Evolutionary conservation across 495 filamentous ascomycete genomes (phyloP).

Genomic region (Geoglossum glabrum): DNA sequence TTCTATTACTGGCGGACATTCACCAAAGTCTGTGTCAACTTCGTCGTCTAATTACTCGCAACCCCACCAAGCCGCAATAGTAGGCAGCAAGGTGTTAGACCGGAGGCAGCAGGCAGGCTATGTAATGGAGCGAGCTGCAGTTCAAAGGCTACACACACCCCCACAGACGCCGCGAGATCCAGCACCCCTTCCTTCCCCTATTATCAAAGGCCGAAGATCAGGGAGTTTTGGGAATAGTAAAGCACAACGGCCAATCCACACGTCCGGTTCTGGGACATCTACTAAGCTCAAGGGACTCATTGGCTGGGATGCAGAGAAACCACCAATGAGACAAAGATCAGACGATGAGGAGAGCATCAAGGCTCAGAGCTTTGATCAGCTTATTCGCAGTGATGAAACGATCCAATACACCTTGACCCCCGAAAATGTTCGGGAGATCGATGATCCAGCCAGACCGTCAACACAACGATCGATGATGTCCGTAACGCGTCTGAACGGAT

Average conservation of each 20-base stretch:
- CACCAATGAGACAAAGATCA: background rate
- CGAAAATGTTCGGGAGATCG: slow-evolving; percentile 67
- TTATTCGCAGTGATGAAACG: slow-evolving; percentile 79
- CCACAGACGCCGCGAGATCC: slow-evolving; percentile 16
- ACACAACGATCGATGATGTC: background rate
- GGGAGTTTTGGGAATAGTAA: slow-evolving; percentile 24
- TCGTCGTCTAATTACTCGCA: background rate
- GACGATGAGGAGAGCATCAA: slow-evolving; percentile 25
- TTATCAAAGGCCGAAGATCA: slow-evolving; percentile 20
- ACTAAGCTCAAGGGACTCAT: slow-evolving; percentile 34
- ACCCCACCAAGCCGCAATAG: background rate
- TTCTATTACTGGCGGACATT: background rate
- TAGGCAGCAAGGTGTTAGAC: background rate
- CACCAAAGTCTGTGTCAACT: slow-evolving; percentile 1
- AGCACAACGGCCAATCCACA: slow-evolving; percentile 30
- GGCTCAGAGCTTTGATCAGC: slow-evolving; percentile 46
- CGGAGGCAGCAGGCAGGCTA: background rate
- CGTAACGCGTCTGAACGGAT: background rate
- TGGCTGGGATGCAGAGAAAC: slow-evolving; percentile 12
- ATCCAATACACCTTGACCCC: slow-evolving; percentile 89
- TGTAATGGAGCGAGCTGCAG: slow-evolving; percentile 26
- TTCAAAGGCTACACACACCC: slow-evolving; percentile 27
- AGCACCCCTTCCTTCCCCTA: background rate
- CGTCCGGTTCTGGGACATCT: slow-evolving; percentile 32
- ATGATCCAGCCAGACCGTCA: slow-evolving; percentile 31